Evolutionary conservation across 2,329 filamentous ascomycete species (phyloP), one percentile per base, ranked within the genome.

Genomic region (Aureobasidium sp.): DNA sequence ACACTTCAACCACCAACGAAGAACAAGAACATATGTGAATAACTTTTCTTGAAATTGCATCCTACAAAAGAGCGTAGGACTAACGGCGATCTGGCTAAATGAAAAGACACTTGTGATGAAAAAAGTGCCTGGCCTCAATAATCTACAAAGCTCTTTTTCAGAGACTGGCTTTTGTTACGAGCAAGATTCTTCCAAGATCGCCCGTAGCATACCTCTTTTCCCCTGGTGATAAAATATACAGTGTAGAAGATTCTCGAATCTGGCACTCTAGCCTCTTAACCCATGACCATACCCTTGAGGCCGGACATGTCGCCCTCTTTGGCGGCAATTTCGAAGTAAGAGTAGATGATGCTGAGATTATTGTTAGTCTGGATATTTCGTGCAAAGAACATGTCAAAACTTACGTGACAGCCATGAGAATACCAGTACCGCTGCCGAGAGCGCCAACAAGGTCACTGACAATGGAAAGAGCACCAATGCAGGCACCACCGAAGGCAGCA

Each of bases 291-390:
- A 57, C 84, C 84, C 75, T 85, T 85, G 62, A 88, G 78, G 67
- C 90, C 90, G 63, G 86, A 83, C 76, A 97, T 87, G 74, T 99
- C 94, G 69, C 94, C 94, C 78, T 99, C 94, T 79, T 96, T 96
- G 70, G 95, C 95, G 25, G 94, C 94, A 71, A 99, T 99, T 77
- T 99, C 94, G 71, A 99, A 99, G 81, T 99, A 99, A 66, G 92
- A 90, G 77, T 99, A 99, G 77, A 99, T 99, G 74, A 99, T 99
- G 64, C 90, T 95, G 68, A 17, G 17, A 53, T n/a, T 58, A 75
- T 69, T 40, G 55, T 67, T 67, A 74, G 63, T 47, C 35, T 27
- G 23, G 6, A 1, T 42, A 11, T 17, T 27, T 60, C 49, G 2
- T 13, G 6, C 11, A 13, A 10, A 3, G 54, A 29, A 51, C 23